Conservation (phyloP, 306 rosid genomes). For the Medicago arabica region DNA sequence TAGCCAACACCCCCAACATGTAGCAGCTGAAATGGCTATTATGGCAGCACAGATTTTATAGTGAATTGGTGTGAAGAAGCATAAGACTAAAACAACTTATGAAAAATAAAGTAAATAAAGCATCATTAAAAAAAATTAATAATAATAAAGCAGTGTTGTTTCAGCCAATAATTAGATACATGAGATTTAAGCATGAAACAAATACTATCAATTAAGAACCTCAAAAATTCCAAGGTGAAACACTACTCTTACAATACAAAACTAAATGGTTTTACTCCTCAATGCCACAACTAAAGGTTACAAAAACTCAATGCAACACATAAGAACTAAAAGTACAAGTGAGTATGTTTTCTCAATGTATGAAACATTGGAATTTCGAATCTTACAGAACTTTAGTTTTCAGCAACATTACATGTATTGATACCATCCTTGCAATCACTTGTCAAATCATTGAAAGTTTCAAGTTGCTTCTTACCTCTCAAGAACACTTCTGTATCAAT, state of each 20-base stretch:
- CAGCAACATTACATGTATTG: conserved; percentile 74
- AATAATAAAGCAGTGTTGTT: conserved; percentile 17
- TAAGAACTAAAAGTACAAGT: conserved; percentile 51
- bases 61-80: not conserved
- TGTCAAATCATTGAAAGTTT: conserved; percentile 94
- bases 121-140: not conserved
- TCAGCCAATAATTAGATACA: conserved; percentile 24
- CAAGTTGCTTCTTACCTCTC: conserved; percentile 95
- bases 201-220: conserved; percentile 42
- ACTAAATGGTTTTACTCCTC: conserved; percentile 53
- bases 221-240: conserved; percentile 34
- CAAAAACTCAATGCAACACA: conserved; percentile 64
- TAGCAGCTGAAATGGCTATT: conserved; percentile 1
- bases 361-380: conserved; percentile 46
- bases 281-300: conserved; percentile 53
- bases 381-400: conserved; percentile 57
- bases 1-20: not conserved
- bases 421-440: conserved; percentile 96
- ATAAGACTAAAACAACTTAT: not conserved
- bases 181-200: conserved; percentile 37
- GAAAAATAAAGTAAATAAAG: not conserved
- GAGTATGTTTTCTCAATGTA: conserved; percentile 43
- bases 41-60: not conserved
- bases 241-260: conserved; percentile 53
- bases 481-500: conserved; percentile 94